A percentile compares a stretch with the other conserved stretches of the same genome.
phyloP scores from a whole-genome alignment of 306 rosid species.

The Sechiopsis laciniata region DNA sequence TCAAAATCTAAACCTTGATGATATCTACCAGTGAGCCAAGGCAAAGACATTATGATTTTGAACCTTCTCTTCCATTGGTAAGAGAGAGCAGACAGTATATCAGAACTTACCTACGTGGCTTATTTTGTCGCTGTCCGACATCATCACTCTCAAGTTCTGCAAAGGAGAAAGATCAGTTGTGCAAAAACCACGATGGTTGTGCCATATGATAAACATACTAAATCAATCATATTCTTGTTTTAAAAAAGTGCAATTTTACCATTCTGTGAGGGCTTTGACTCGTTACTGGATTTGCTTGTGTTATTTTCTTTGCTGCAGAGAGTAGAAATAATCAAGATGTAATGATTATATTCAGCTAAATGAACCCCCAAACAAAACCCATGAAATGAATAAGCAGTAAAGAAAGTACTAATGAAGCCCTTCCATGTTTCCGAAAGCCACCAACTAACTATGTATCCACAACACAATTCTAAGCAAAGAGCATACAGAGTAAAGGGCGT shows the following conservation, averaged over 20 bases:
- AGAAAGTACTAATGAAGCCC: not conserved
- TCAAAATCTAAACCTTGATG: not conserved
- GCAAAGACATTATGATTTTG: not conserved
- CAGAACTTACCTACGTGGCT: constrained; percentile 76
- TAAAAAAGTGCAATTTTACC: constrained; percentile 37
- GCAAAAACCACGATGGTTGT: not conserved
- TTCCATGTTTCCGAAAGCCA: not conserved
- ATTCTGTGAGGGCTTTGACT: constrained; percentile 64
- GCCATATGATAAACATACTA: not conserved
- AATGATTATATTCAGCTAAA: not conserved
- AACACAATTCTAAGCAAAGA: constrained; percentile 5
- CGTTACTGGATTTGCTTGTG: constrained; percentile 46
- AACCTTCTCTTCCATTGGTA: not conserved
- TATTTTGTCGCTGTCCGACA: constrained; percentile 81
- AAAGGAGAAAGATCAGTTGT: constrained; percentile 9
- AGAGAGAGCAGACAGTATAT: not conserved
- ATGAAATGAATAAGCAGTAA: not conserved
- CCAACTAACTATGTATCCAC: not conserved
- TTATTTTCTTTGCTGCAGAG: constrained; percentile 62
- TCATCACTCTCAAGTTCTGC: constrained; percentile 69
- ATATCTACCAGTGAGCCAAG: not conserved
- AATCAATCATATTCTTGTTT: not conserved
- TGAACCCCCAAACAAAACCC: not conserved
- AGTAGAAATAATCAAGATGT: constrained; percentile 15
- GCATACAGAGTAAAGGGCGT: not conserved